Percentiles rank a stretch among this genome's conserved stretches.
Evolutionary conservation across 495 filamentous ascomycete genomes (phyloP).

Genomic region (Rostrohypoxylon terebratum): DNA sequence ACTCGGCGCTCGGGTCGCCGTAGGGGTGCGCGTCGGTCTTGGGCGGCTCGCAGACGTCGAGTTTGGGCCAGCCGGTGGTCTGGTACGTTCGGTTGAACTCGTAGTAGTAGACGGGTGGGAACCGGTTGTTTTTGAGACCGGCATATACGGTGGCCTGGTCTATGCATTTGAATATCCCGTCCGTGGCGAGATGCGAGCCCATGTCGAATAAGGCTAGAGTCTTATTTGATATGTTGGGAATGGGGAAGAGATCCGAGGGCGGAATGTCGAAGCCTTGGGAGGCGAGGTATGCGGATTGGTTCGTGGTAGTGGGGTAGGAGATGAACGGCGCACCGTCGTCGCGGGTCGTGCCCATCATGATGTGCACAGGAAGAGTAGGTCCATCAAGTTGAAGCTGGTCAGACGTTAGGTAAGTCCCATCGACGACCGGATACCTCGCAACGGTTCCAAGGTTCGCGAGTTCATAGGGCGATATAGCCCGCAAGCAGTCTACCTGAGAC

Average conservation of each 20-base stretch:
- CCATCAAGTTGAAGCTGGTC: conserved; percentile 51
- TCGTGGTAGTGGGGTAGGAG: conserved; percentile 52
- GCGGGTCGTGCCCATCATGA: conserved; percentile 62
- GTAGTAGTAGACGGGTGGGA: conserved; percentile 54
- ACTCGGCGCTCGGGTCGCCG: conserved; percentile 58
- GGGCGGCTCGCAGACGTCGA: conserved; percentile 60
- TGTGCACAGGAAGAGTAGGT: conserved; percentile 45
- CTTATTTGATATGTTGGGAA: conserved; percentile 50
- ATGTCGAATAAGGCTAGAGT: conserved; percentile 61
- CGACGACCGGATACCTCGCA: conserved; percentile 59
- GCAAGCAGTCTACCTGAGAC: conserved; percentile 62
- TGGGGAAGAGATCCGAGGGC: conserved; percentile 52
- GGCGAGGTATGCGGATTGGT: conserved; percentile 52
- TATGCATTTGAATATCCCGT: conserved; percentile 64
- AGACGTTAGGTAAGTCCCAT: conserved; percentile 59
- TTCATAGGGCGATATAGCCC: conserved; percentile 51
- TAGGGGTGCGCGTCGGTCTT: conserved; percentile 48
- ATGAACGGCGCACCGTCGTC: conserved; percentile 65
- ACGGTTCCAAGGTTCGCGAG: conserved; percentile 45
- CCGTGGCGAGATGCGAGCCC: conserved; percentile 58
- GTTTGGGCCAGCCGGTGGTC: conserved; percentile 58
- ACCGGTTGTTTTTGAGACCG: conserved; percentile 45
- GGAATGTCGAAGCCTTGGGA: conserved; percentile 55
- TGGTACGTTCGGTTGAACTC: conserved; percentile 68
- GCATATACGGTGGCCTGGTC: conserved; percentile 61